Percentiles rank a stretch among this genome's conserved stretches.
phyloP scores from a whole-genome alignment of 768 basidiomycete species.

The Cystobasidium tubakii region DNA sequence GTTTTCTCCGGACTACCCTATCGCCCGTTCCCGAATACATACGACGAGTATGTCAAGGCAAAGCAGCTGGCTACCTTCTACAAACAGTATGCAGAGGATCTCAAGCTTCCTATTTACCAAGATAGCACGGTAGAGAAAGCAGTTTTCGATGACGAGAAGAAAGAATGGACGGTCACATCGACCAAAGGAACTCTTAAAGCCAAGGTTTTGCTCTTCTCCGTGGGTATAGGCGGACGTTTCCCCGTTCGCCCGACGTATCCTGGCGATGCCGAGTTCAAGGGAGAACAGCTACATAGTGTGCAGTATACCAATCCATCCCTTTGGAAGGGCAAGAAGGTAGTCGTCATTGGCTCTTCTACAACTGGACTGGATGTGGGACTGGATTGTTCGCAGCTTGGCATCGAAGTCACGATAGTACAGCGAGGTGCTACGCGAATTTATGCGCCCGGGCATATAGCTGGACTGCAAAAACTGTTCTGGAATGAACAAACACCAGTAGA shows the following conservation, averaged over 20 bases:
- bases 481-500: not conserved
- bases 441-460: not conserved
- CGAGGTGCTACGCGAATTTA: conserved; percentile 17
- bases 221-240: conserved; percentile 16
- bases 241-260: conserved; percentile 2
- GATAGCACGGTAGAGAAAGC: not conserved
- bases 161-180: conserved; percentile 12
- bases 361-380: conserved; percentile 3
- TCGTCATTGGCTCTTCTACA: conserved; percentile 18
- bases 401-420: conserved; percentile 23
- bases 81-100: conserved; percentile 1
- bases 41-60: conserved; percentile 11
- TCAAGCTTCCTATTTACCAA: conserved; percentile 13
- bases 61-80: conserved; percentile 9
- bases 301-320: not conserved
- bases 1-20: conserved; percentile 26
- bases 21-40: conserved; percentile 4
- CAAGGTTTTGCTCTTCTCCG: not conserved
- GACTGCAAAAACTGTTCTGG: conserved; percentile 17
- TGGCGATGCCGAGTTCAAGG: conserved; percentile 11
- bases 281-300: conserved; percentile 1
- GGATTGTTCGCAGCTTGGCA: conserved; percentile 17
- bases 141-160: not conserved
- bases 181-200: not conserved
- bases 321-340: conserved; percentile 32